These are phyloP conservation scores for Astrephomene gubernaculifera DNA, from an alignment of 139 green algal species.

Conservation along the genomic window DNA sequence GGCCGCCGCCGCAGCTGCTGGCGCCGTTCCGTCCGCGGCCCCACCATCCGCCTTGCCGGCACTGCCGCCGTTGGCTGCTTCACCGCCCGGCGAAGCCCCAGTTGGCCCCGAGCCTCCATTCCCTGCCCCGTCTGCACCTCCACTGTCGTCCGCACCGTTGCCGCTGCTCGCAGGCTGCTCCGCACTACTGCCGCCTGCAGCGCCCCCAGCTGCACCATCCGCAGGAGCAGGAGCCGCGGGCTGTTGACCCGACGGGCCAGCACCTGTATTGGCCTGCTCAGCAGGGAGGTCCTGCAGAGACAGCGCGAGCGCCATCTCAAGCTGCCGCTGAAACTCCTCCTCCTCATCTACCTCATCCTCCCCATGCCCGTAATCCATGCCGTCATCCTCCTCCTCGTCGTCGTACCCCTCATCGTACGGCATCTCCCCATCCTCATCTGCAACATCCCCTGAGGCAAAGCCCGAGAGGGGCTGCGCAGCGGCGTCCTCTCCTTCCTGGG, in stretches of 20 bases:
- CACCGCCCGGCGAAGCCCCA: not conserved
- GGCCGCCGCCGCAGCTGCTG: not conserved
- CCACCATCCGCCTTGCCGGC: not conserved
- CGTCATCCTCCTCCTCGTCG: not conserved
- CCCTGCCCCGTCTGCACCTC: too few relatives aligned
- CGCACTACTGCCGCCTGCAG: not conserved
- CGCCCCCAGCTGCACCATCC: not conserved
- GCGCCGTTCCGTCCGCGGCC: not conserved
- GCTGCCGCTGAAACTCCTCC: slow-evolving; percentile 39
- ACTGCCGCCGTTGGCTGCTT: not conserved
- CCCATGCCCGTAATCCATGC: not conserved
- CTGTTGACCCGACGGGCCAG: too few relatives aligned
- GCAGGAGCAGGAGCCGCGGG: too few relatives aligned
- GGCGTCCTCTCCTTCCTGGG: not conserved
- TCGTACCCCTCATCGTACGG: slow-evolving; percentile 1
- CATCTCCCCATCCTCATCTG: not conserved
- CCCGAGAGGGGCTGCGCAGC: too few relatives aligned
- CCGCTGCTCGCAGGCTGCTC: not conserved
- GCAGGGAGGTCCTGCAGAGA: slow-evolving; percentile 20
- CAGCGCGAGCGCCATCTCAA: slow-evolving; percentile 29
- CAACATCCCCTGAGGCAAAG: too few relatives aligned
- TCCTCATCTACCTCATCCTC: slow-evolving; percentile 30
- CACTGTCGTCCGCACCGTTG: too few relatives aligned
- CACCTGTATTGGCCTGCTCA: not conserved
- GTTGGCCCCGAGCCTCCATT: too few relatives aligned